Evolutionary conservation across 805 yeast genomes (phyloP).

Genomic region (Yamadazyma olivae): DNA sequence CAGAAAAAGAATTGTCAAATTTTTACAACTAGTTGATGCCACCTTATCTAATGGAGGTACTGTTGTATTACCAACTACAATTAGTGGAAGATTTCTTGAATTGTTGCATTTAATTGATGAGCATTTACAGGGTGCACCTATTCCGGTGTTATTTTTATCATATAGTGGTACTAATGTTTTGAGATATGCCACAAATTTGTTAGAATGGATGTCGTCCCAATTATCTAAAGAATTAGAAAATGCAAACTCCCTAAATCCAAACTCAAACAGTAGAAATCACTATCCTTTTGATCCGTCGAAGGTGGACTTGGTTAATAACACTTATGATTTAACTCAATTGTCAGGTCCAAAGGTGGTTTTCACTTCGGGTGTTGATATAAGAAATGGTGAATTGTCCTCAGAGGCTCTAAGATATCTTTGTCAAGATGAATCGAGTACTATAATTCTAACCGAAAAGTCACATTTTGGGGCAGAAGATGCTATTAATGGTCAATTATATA

Average conservation of each 20-base stretch:
- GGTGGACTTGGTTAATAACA: constrained; percentile 51
- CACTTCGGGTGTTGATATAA: constrained; percentile 65
- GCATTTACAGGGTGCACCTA: constrained; percentile 52
- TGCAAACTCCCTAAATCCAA: constrained; percentile 17
- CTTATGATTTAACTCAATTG: constrained; percentile 52
- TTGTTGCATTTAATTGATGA: constrained; percentile 70
- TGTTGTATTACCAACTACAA: constrained; percentile 76
- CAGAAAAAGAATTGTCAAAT: constrained; percentile 59
- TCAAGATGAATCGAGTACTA: constrained; percentile 60
- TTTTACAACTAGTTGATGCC: constrained; percentile 60
- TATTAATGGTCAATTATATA: constrained; percentile 47
- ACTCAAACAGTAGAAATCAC: constrained; percentile 43
- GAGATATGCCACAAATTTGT: constrained; percentile 80
- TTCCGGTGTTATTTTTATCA: constrained; percentile 75
- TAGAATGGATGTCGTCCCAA: constrained; percentile 95
- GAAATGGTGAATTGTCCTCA: constrained; percentile 59
- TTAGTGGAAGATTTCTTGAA: constrained; percentile 81
- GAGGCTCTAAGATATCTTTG: constrained; percentile 55
- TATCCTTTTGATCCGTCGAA: constrained; percentile 77
- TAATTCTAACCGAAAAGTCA: constrained; percentile 71
- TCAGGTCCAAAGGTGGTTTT: constrained; percentile 78
- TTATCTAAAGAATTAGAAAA: constrained; percentile 82
- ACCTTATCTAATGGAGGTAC: constrained; percentile 75
- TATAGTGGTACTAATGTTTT: constrained; percentile 76
- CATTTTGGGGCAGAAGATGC: constrained; percentile 37